A percentile compares a stretch with the other conserved stretches of the same genome.
phyloP scores from a whole-genome alignment of 164 flowering plant genomes.

The Umbilicus rupestris region DNA sequence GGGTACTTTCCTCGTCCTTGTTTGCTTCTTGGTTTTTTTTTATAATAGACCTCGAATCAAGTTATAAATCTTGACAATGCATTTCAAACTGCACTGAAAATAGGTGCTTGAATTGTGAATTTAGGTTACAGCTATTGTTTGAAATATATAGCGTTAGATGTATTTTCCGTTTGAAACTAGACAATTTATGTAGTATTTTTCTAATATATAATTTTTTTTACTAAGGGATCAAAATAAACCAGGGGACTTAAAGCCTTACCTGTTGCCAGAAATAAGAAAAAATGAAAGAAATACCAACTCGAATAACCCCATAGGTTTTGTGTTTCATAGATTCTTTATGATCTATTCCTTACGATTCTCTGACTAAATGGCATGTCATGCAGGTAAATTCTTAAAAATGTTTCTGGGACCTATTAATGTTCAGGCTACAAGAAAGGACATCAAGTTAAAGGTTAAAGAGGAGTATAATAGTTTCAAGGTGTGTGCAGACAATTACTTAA shows the following conservation, averaged over 20 bases:
- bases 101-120: neutral
- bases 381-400: slow-evolving; percentile 75
- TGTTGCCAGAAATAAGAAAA: neutral
- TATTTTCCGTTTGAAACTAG: no score
- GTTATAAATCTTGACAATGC: no score
- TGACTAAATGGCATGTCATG: neutral
- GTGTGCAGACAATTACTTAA: slow-evolving; percentile 4
- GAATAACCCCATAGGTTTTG: no score
- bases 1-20: slow-evolving; percentile 15
- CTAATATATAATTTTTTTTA: neutral
- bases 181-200: no score
- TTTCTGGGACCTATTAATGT: slow-evolving; percentile 92
- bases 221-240: neutral
- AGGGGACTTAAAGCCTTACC: neutral
- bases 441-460: slow-evolving; percentile 87
- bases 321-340: no score
- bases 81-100: neutral
- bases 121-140: neutral
- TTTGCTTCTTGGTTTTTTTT: neutral
- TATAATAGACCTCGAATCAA: neutral
- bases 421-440: slow-evolving; percentile 68
- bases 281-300: neutral
- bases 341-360: neutral
- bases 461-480: slow-evolving; percentile 90
- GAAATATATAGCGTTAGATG: no score